Conservation (phyloP, 495 filamentous ascomycete genomes). For the Aspergillus nanangensis region DNA sequence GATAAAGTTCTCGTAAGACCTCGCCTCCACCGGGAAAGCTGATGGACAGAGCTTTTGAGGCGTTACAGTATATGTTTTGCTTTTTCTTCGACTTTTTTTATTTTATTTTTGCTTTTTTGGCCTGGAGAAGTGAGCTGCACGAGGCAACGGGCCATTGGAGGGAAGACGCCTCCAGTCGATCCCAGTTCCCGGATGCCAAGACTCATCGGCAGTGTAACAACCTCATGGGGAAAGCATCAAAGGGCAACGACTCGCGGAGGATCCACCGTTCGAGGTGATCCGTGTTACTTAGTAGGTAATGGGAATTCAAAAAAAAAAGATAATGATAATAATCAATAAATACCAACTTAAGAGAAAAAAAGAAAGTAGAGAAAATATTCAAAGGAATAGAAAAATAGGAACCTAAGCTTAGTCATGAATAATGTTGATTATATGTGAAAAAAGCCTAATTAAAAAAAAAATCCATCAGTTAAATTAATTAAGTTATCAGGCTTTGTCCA, state of each 20-base stretch:
- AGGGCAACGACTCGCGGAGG: too few species aligned
- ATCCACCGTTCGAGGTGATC: neutral
- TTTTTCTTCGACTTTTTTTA: too few species aligned
- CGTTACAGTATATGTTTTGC: too few species aligned
- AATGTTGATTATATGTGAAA: conserved; percentile 5
- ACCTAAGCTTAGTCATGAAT: too few species aligned
- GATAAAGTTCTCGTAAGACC: too few species aligned
- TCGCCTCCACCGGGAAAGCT: too few species aligned
- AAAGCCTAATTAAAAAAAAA: conserved; percentile 3
- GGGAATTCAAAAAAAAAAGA: neutral
- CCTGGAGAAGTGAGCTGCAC: neutral
- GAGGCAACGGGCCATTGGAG: neutral
- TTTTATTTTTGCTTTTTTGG: too few species aligned
- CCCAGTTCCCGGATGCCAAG: conserved; percentile 5
- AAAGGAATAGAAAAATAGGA: too few species aligned
- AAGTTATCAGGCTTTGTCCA: conserved; percentile 6
- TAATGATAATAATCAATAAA: neutral
- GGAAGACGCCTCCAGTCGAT: neutral
- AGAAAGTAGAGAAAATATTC: too few species aligned
- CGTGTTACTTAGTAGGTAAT: neutral
- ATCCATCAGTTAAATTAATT: conserved; percentile 5
- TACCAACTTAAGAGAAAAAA: neutral
- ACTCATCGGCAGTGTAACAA: conserved; percentile 3
- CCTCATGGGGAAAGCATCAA: neutral
- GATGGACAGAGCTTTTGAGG: neutral